A percentile compares a stretch with the other conserved stretches of the same genome.
Evolutionary conservation across 257 asterid genomes (phyloP).

Genomic region (Anisodus acutangulus): DNA sequence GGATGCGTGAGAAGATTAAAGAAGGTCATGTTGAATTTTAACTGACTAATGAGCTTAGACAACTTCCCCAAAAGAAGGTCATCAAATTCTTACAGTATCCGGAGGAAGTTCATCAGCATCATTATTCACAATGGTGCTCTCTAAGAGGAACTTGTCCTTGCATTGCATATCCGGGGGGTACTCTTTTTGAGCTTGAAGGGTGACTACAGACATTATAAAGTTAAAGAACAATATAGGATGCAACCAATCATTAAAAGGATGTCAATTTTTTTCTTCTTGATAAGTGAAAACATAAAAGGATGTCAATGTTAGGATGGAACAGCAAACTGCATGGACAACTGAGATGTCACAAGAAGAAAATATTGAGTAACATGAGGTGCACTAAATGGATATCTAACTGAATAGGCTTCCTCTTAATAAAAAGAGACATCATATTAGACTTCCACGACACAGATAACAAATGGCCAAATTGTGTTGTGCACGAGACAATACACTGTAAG

Average conservation of each 20-base stretch:
- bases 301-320: background rate
- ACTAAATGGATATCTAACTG: slow-evolving; percentile 3
- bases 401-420: background rate
- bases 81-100: slow-evolving; percentile 56
- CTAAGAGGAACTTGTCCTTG: slow-evolving; percentile 79
- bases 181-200: slow-evolving; percentile 84
- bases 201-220: slow-evolving; percentile 51
- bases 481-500: background rate
- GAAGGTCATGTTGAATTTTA: slow-evolving; percentile 14
- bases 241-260: background rate
- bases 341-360: slow-evolving; percentile 15
- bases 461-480: background rate
- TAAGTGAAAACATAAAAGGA: background rate
- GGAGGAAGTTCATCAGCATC: slow-evolving; percentile 66
- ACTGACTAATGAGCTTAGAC: background rate
- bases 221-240: slow-evolving; percentile 13
- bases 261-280: background rate
- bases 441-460: background rate
- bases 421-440: background rate
- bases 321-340: background rate
- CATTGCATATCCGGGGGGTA: slow-evolving; percentile 81
- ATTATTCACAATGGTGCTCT: slow-evolving; percentile 60
- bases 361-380: background rate
- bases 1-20: background rate
- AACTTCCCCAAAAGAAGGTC: slow-evolving; percentile 1